Evolutionary conservation across 257 asterid genomes (phyloP).

Genomic region (Scutellaria galericulata): DNA sequence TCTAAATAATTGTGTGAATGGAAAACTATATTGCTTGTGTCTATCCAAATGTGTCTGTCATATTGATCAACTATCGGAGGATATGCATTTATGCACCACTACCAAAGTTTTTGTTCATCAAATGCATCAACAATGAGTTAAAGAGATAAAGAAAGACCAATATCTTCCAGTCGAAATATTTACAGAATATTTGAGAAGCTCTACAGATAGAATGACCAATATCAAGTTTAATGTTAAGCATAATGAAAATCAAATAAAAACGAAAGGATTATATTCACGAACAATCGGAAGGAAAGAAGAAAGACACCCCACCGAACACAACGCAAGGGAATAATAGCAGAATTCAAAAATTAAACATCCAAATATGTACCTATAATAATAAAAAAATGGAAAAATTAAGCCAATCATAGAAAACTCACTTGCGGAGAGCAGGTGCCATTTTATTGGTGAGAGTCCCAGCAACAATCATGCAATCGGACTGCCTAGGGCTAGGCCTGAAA

Average conservation of each 20-base stretch:
- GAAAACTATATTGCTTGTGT: not conserved
- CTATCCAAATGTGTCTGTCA: not conserved
- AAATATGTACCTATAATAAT: not conserved
- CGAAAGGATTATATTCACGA: not conserved
- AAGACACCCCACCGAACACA: conserved; percentile 20
- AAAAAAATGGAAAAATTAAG: not conserved
- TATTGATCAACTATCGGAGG: conserved; percentile 12
- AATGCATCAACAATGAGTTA: not conserved
- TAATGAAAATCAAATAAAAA: conserved; percentile 1
- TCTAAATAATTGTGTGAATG: conserved; percentile 1
- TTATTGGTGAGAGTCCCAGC: conserved; percentile 53
- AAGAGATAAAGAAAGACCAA: not conserved
- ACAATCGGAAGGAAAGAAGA: not conserved
- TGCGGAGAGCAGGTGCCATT: conserved; percentile 99
- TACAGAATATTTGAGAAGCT: not conserved
- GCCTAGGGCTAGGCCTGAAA: conserved; percentile 96
- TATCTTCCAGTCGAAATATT: too few relatives aligned
- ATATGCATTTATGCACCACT: not conserved
- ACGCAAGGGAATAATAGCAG: not conserved
- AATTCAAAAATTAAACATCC: not conserved
- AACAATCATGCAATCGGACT: conserved; percentile 70
- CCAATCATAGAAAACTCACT: conserved; percentile 43
- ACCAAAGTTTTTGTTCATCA: not conserved
- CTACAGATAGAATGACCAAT: not conserved
- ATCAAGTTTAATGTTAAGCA: too few relatives aligned